Evolutionary conservation across 2,329 filamentous ascomycete species (phyloP).

Genomic region (Ceratocystis lukuohia): DNA sequence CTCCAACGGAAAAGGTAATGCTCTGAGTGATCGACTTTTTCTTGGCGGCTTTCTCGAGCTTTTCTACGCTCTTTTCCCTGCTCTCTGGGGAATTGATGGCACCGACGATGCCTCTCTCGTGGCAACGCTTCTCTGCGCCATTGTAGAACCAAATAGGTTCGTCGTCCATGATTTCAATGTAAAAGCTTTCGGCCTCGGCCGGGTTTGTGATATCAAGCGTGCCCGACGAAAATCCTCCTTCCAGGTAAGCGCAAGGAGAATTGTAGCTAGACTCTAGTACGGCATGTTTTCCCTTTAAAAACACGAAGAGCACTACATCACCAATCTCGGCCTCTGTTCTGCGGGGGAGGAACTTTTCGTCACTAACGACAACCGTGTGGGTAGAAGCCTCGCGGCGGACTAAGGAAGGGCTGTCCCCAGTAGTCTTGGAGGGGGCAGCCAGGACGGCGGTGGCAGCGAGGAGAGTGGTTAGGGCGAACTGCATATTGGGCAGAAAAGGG

Average conservation of each 20-base stretch:
- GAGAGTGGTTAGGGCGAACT: background rate
- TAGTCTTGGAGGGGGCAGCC: background rate
- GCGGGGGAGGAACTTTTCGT: constrained; percentile 34
- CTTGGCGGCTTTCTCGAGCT: background rate
- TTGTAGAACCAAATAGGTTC: constrained; percentile 1
- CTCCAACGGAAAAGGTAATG: no score
- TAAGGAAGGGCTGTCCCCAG: background rate
- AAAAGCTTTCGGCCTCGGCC: constrained; percentile 26
- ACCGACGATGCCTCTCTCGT: constrained; percentile 22
- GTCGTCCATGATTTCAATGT: constrained; percentile 22
- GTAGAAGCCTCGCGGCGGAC: background rate
- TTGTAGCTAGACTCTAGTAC: constrained; percentile 33
- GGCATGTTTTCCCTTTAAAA: constrained; percentile 38
- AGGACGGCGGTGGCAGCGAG: background rate
- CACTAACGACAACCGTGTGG: background rate
- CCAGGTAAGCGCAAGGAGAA: constrained; percentile 27
- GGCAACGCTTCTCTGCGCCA: constrained; percentile 17
- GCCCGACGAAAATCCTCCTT: background rate
- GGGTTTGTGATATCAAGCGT: no score
- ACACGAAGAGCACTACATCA: constrained; percentile 42
- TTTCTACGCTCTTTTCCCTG: background rate
- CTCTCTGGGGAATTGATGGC: constrained; percentile 23
- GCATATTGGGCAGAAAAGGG: background rate
- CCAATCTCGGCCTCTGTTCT: constrained; percentile 36
- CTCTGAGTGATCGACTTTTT: no score